Conservation (phyloP, 805 yeast species). For the Wickerhamiella bombiphila region DNA sequence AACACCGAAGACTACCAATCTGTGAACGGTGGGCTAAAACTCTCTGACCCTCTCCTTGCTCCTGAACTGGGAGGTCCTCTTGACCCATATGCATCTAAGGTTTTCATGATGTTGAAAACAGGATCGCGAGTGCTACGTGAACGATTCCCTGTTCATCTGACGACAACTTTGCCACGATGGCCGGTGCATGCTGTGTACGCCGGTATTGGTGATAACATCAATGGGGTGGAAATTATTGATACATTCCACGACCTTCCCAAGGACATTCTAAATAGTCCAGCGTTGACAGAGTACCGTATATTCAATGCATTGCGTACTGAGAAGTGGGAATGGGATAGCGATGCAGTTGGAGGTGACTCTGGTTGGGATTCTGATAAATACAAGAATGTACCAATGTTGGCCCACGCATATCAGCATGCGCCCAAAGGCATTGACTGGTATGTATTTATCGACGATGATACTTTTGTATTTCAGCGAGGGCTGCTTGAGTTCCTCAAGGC, state of each 20-base stretch:
- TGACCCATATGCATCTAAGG: slow-evolving; percentile 4
- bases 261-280: slow-evolving; percentile 10
- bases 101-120: slow-evolving; percentile 25
- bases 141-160: slow-evolving; percentile 25
- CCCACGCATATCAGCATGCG: slow-evolving; percentile 21
- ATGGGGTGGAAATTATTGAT: slow-evolving; percentile 23
- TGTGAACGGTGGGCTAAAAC: no score
- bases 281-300: slow-evolving; percentile 17
- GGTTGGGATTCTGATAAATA: slow-evolving; percentile 27
- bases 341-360: slow-evolving; percentile 6
- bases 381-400: slow-evolving; percentile 27
- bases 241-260: slow-evolving; percentile 18
- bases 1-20: no score
- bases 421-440: slow-evolving; percentile 27
- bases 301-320: slow-evolving; percentile 16
- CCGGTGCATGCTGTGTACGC: slow-evolving; percentile 24
- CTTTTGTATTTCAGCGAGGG: slow-evolving; percentile 17
- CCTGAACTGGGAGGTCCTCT: neutral
- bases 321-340: slow-evolving; percentile 15
- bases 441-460: slow-evolving; percentile 26
- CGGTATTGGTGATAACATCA: slow-evolving; percentile 22
- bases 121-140: slow-evolving; percentile 25
- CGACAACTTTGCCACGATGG: slow-evolving; percentile 23
- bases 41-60: no score
- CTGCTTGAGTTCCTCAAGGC: slow-evolving; percentile 1